phyloP scores from a whole-genome alignment of 768 basidiomycete genomes.

The Hypholoma fasciculare region DNA sequence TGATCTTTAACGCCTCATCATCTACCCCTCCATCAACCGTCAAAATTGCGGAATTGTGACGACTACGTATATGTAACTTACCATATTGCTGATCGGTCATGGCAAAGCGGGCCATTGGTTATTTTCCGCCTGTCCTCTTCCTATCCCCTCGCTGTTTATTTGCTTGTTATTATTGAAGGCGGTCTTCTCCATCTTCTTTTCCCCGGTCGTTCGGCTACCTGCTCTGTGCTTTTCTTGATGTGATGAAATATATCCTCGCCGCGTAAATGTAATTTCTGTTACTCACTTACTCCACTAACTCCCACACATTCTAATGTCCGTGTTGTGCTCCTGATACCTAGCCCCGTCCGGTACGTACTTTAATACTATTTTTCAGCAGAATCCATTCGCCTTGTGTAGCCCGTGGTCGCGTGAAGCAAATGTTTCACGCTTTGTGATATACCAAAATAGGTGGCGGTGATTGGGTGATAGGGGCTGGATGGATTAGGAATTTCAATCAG shows the following conservation, averaged over 20 bases:
- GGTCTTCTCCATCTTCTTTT: slow-evolving; percentile 16
- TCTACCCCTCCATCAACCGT: slow-evolving; percentile 1
- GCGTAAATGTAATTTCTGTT: slow-evolving; percentile 12
- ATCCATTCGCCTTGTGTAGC: slow-evolving; percentile 16
- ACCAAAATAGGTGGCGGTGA: slow-evolving; percentile 4
- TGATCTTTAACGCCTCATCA: slow-evolving; percentile 4
- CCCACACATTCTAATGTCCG: slow-evolving; percentile 1
- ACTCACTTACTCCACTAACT: slow-evolving; percentile 3
- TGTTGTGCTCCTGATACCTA: slow-evolving; percentile 5
- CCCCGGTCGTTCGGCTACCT: slow-evolving; percentile 17
- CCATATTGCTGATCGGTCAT: slow-evolving; percentile 15
- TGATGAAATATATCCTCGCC: slow-evolving; percentile 14
- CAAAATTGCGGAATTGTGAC: slow-evolving; percentile 2
- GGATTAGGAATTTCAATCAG: slow-evolving; percentile 8
- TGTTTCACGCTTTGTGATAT: slow-evolving; percentile 1
- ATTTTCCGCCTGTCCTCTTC: slow-evolving; percentile 7
- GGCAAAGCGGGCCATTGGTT: slow-evolving; percentile 12
- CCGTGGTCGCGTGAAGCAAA: slow-evolving; percentile 13
- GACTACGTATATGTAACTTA: slow-evolving; percentile 20
- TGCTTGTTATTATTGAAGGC: slow-evolving; percentile 30
- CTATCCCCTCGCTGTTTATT: slow-evolving; percentile 25
- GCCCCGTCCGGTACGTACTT: slow-evolving; percentile 3
- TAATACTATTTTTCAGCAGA: slow-evolving; percentile 12
- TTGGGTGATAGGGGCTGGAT: slow-evolving; percentile 9
- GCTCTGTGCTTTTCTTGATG: slow-evolving; percentile 26